A percentile compares a stretch with the other conserved stretches of the same genome.
These are phyloP conservation scores for Rhododendron vialii DNA, from an alignment of 148 eudicot genomes.

Conservation along the genomic window DNA sequence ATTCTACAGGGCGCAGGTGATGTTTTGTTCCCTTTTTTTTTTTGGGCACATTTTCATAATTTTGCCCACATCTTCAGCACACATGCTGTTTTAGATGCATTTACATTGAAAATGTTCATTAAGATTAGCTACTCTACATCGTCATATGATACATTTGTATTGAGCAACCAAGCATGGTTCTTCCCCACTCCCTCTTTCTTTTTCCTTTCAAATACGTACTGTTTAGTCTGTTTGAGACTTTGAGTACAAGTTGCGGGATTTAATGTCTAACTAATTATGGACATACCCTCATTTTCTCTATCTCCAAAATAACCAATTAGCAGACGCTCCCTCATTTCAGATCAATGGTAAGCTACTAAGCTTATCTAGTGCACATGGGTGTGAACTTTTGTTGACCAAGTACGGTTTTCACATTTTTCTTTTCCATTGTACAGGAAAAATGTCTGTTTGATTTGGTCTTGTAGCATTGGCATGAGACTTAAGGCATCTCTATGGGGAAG, in stretches of 20 bases:
- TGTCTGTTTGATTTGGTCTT: not conserved
- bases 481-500: not conserved
- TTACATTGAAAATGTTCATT: not conserved
- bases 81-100: not conserved
- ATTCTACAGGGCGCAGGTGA: constrained; percentile 57
- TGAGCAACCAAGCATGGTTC: not conserved
- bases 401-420: not conserved
- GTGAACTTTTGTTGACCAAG: not conserved
- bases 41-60: not conserved
- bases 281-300: not conserved
- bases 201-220: not conserved
- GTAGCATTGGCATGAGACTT: not conserved
- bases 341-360: not conserved
- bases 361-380: not conserved
- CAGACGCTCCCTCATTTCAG: not conserved
- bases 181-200: not conserved
- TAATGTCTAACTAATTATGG: not conserved
- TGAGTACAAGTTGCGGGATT: not conserved
- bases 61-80: not conserved
- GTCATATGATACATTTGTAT: not conserved
- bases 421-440: not conserved
- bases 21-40: constrained; percentile 3
- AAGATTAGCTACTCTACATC: not conserved
- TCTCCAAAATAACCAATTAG: not conserved
- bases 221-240: not conserved